A percentile compares a stretch with the other conserved stretches of the same genome.
phyloP scores from a whole-genome alignment of 257 asterid genomes.

The Sherardia arvensis region DNA sequence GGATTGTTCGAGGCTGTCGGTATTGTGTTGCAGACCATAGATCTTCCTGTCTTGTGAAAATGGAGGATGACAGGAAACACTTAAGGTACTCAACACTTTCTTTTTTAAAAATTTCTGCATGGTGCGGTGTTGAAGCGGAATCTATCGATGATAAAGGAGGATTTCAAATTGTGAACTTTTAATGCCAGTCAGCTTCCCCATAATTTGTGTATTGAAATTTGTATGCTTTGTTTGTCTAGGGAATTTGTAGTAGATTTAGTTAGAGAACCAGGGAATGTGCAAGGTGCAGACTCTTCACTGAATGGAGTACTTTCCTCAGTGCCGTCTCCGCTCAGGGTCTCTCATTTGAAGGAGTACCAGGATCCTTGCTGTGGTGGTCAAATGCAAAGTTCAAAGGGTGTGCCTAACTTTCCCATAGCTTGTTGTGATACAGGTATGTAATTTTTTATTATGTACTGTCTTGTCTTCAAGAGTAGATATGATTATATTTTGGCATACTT shows the following conservation, averaged over 20 bases:
- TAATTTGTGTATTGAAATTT: constrained; percentile 9
- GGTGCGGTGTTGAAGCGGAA: not conserved
- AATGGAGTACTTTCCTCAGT: constrained; percentile 49
- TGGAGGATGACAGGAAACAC: constrained; percentile 57
- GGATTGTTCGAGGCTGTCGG: constrained; percentile 94
- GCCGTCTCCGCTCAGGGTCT: constrained; percentile 77
- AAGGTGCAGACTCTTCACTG: constrained; percentile 74
- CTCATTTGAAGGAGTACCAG: constrained; percentile 67
- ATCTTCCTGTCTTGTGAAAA: constrained; percentile 79
- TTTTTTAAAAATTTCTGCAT: not conserved
- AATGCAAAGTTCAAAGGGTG: constrained; percentile 30
- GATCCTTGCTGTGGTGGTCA: constrained; percentile 37
- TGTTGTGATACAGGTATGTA: constrained; percentile 45
- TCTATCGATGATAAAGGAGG: not conserved
- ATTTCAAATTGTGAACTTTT: not conserved
- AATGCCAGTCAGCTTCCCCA: not conserved
- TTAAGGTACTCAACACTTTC: constrained; percentile 37
- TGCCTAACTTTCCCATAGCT: constrained; percentile 19
- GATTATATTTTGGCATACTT: too few relatives aligned
- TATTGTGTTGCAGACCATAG: constrained; percentile 82
- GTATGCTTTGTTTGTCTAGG: constrained; percentile 34
- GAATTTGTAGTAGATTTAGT: constrained; percentile 91
- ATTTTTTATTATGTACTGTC: constrained; percentile 3
- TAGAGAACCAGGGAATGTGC: constrained; percentile 82
- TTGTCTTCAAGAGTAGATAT: too few relatives aligned